Conservation (phyloP, 768 basidiomycete species). For the Psilocybe cyanescens region DNA sequence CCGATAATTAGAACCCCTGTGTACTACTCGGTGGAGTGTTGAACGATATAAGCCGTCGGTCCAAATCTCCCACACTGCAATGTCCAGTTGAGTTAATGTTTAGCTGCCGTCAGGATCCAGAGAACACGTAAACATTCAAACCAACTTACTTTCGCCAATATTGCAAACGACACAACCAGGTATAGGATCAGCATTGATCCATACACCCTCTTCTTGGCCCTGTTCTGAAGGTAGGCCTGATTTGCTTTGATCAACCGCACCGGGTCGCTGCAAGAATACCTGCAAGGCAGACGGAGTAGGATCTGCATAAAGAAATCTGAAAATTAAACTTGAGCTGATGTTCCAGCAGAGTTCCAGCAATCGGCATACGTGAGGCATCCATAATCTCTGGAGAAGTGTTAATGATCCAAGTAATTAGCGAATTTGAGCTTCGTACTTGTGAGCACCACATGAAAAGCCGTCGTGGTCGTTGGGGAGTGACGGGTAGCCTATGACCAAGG, state of each 20-base stretch:
- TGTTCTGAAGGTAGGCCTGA: conserved; percentile 52
- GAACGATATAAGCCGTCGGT: conserved; percentile 83
- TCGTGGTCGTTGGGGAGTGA: conserved; percentile 79
- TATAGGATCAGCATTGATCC: conserved; percentile 87
- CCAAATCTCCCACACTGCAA: conserved; percentile 90
- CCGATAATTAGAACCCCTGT: conserved; percentile 73
- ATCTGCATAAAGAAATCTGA: conserved; percentile 88
- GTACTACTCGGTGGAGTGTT: conserved; percentile 89
- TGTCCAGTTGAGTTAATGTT: neutral
- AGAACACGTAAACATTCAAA: neutral
- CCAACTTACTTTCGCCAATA: conserved; percentile 81
- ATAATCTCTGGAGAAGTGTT: conserved; percentile 66
- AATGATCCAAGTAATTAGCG: neutral
- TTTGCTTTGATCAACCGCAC: conserved; percentile 27
- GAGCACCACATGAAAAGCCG: conserved; percentile 89
- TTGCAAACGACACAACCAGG: conserved; percentile 88
- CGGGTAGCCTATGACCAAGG: conserved; percentile 68
- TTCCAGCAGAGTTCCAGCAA: neutral
- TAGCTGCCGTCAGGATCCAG: neutral
- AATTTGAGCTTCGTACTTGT: conserved; percentile 56
- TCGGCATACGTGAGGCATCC: conserved; percentile 82
- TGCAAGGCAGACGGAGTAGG: conserved; percentile 81
- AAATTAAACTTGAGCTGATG: neutral
- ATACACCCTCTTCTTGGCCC: conserved; percentile 61
- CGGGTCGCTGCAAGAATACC: conserved; percentile 65